phyloP scores from a whole-genome alignment of 108 stramenopile species.

The Thalassiosira profunda region DNA sequence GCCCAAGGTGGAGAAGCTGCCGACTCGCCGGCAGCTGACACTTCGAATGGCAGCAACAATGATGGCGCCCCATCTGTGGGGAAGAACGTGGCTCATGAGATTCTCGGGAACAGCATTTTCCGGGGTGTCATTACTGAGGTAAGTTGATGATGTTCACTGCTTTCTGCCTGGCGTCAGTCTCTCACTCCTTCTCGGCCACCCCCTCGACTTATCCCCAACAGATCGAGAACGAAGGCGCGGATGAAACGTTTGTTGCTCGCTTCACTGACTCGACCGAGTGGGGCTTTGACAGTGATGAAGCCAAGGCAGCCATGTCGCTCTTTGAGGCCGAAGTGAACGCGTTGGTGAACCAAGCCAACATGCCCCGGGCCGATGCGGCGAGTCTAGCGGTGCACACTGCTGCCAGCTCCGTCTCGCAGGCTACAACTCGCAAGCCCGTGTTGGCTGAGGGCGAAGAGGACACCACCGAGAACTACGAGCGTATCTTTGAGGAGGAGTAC shows the following conservation, averaged over 20 bases:
- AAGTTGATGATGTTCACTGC: too few relatives aligned
- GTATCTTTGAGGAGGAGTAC: slow-evolving; percentile 32
- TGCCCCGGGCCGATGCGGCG: slow-evolving; percentile 2
- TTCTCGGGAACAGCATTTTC: slow-evolving; percentile 21
- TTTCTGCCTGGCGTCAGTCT: too few relatives aligned
- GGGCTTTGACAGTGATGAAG: not conserved
- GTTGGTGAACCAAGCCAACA: not conserved
- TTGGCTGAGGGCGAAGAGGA: slow-evolving; percentile 28
- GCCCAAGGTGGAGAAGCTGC: not conserved
- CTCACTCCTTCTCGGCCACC: too few relatives aligned
- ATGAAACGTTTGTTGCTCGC: not conserved
- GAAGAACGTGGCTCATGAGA: slow-evolving; percentile 11
- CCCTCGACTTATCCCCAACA: not conserved
- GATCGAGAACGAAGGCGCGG: not conserved
- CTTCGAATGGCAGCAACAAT: slow-evolving; percentile 4
- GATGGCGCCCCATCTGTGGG: slow-evolving; percentile 11
- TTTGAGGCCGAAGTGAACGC: not conserved
- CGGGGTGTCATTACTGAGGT: slow-evolving; percentile 19
- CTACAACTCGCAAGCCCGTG: slow-evolving; percentile 13
- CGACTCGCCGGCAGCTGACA: too few relatives aligned
- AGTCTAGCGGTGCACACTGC: slow-evolving; percentile 16
- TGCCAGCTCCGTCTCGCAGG: not conserved
- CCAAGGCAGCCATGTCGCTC: not conserved
- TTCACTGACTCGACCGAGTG: not conserved
- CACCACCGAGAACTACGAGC: slow-evolving; percentile 26